Evolutionary conservation across 495 filamentous ascomycete species (phyloP).

Genomic region (Aspergillus steynii): DNA sequence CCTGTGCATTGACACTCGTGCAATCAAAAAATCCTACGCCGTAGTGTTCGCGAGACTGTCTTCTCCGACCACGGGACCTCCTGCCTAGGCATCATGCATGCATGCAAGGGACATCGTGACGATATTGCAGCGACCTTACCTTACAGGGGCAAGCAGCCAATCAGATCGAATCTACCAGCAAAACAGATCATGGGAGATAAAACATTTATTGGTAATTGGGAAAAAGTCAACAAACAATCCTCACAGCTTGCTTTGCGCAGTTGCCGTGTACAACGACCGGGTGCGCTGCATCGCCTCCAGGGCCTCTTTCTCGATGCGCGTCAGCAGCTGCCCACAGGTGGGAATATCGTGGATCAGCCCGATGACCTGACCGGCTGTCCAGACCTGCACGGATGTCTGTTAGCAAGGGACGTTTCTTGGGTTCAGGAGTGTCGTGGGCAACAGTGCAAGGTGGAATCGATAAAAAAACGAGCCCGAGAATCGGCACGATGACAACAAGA

Average conservation of each 20-base stretch:
- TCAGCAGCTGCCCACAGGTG: conserved; percentile 57
- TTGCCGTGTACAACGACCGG: conserved; percentile 37
- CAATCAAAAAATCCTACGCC: neutral
- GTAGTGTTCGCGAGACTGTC: neutral
- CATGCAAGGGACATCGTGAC: neutral
- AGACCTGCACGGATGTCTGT: conserved; percentile 48
- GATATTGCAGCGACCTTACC: neutral
- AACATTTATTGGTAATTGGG: too few species aligned
- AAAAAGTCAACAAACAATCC: conserved; percentile 11
- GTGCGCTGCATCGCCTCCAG: conserved; percentile 48
- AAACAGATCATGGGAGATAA: neutral
- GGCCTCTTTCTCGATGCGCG: conserved; percentile 66
- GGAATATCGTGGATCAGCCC: conserved; percentile 71
- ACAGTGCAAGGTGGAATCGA: neutral
- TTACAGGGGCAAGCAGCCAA: neutral
- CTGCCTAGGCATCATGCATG: neutral
- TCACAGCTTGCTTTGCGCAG: conserved; percentile 42
- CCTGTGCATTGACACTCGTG: neutral
- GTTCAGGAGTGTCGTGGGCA: neutral
- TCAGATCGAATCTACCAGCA: neutral
- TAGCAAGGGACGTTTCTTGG: conserved; percentile 4
- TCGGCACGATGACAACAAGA: neutral
- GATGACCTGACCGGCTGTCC: conserved; percentile 72
- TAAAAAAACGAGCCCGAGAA: neutral
- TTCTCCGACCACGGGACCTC: neutral